Percentiles rank a stretch among this genome's conserved stretches.
Evolutionary conservation across 2,329 filamentous ascomycete genomes (phyloP).

Genomic region (Cladosporium phlei): DNA sequence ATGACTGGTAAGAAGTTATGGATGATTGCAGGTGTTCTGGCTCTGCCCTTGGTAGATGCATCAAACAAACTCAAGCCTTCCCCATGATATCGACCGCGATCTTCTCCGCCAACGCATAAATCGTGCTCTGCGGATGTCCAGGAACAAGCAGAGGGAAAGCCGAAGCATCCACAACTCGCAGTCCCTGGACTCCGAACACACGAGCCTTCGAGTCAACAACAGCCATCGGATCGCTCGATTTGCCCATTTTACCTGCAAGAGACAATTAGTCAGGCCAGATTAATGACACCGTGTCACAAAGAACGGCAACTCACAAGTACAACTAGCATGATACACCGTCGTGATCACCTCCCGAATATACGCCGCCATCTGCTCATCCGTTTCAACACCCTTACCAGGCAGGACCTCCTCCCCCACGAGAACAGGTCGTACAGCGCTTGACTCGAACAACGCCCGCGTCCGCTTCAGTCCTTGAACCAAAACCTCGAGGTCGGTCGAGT

Average conservation of each 20-base stretch:
- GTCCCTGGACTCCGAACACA: constrained; percentile 20
- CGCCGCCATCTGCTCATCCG: constrained; percentile 15
- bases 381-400: constrained; percentile 22
- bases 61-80: neutral
- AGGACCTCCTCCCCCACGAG: constrained; percentile 27
- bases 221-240: constrained; percentile 17
- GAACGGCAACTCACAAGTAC: no score
- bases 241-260: constrained; percentile 20
- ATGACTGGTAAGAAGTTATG: no score
- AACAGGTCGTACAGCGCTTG: constrained; percentile 27
- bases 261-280: no score
- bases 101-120: constrained; percentile 14
- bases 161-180: constrained; percentile 24
- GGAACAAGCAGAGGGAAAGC: constrained; percentile 22
- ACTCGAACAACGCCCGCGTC: constrained; percentile 25
- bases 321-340: constrained; percentile 18
- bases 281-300: no score
- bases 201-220: constrained; percentile 21
- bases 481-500: constrained; percentile 30
- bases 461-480: constrained; percentile 32
- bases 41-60: no score
- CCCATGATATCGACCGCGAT: constrained; percentile 2
- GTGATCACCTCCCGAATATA: constrained; percentile 1
- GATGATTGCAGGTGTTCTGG: no score
- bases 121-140: constrained; percentile 24